These are phyloP conservation scores for Aureobasidium sp. DNA, from an alignment of 2,329 filamentous ascomycete species.

Conservation along the genomic window DNA sequence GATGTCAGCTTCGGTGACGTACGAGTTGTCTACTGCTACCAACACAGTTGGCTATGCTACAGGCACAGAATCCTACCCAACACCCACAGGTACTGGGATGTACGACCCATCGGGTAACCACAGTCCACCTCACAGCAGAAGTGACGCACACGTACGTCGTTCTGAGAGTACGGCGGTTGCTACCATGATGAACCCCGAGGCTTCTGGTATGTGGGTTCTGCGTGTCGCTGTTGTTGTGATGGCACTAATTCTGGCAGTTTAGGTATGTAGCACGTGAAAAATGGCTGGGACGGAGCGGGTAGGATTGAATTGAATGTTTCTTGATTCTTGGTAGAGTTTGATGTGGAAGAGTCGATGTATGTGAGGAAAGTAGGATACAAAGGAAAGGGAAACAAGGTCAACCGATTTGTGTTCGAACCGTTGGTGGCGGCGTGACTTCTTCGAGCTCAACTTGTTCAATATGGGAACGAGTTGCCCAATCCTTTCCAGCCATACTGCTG, in stretches of 20 bases:
- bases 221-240: not conserved
- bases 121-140: not conserved
- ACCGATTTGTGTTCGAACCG: not conserved
- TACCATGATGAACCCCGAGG: no score
- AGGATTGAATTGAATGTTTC: not conserved
- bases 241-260: not conserved
- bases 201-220: not conserved
- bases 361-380: not conserved
- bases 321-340: not conserved
- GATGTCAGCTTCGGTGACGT: not conserved
- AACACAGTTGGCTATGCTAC: not conserved
- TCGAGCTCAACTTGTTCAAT: slow-evolving; percentile 2
- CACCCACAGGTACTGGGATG: not conserved
- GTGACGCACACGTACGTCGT: not conserved
- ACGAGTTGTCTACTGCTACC: not conserved
- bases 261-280: not conserved
- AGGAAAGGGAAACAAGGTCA: not conserved
- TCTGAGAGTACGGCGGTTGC: not conserved
- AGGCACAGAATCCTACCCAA: not conserved
- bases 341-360: not conserved
- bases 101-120: not conserved
- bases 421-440: slow-evolving; percentile 6
- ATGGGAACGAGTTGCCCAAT: not conserved
- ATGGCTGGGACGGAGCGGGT: not conserved
- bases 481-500: not conserved